Evolutionary conservation across 1,284 basidiomycete species (phyloP).

Genomic region (Tilletia horrida): DNA sequence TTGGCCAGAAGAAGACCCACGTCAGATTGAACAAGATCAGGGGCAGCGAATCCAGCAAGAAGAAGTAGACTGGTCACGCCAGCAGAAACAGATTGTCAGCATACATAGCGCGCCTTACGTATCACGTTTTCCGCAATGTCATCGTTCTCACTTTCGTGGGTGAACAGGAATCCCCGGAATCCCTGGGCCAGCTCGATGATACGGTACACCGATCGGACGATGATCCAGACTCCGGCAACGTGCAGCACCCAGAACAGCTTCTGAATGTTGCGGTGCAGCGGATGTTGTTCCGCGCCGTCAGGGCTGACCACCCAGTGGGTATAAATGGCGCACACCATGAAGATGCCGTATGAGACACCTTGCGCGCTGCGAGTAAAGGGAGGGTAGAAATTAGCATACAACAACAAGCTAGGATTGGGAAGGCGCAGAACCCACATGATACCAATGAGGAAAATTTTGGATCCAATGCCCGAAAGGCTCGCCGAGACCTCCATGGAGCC

Average conservation of each 20-base stretch:
- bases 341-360: constrained; percentile 36
- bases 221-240: constrained; percentile 25
- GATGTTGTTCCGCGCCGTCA: not conserved
- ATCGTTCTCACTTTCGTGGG: constrained; percentile 34
- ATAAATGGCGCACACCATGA: constrained; percentile 18
- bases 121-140: too few species aligned
- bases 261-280: not conserved
- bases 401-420: not conserved
- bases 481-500: constrained; percentile 27
- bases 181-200: constrained; percentile 40
- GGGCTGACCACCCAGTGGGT: constrained; percentile 19
- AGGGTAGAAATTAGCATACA: not conserved
- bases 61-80: constrained; percentile 28
- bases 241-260: constrained; percentile 22
- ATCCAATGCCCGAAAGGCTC: constrained; percentile 25
- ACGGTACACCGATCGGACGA: constrained; percentile 36
- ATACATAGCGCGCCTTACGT: too few species aligned
- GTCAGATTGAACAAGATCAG: constrained; percentile 34
- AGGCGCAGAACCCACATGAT: constrained; percentile 24
- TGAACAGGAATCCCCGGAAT: constrained; percentile 33
- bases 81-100: too few species aligned
- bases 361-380: constrained; percentile 20
- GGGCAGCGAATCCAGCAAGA: constrained; percentile 35
- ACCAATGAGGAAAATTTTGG: constrained; percentile 38
- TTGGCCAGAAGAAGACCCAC: constrained; percentile 37